Evolutionary conservation across 2,329 filamentous ascomycete genomes (phyloP).

Genomic region (Diaporthe citri): DNA sequence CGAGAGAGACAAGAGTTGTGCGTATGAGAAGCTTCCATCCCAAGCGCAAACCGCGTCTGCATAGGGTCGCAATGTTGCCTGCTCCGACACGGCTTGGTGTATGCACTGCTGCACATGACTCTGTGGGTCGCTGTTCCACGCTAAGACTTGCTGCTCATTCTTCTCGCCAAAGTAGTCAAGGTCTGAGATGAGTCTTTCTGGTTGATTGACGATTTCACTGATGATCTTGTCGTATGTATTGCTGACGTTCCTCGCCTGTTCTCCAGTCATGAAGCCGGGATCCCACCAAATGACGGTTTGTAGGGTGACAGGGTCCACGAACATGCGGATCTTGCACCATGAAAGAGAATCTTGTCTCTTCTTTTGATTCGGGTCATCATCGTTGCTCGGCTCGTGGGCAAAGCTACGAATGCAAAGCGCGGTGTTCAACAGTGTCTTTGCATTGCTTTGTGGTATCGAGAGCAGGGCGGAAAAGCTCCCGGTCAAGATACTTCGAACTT

Average conservation of each 20-base stretch:
- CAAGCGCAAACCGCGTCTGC: conserved; percentile 1
- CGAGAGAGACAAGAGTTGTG: background rate
- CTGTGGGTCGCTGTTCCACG: background rate
- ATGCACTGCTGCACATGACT: conserved; percentile 8
- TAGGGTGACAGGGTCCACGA: conserved; percentile 2
- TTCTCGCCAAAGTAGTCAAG: background rate
- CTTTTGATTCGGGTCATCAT: background rate
- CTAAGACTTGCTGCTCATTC: background rate
- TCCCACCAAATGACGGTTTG: background rate
- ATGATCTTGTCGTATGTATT: conserved; percentile 10
- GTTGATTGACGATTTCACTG: background rate
- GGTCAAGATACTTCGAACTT: background rate
- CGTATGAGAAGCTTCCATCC: conserved; percentile 15
- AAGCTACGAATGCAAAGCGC: background rate
- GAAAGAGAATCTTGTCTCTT: background rate
- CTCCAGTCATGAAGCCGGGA: background rate
- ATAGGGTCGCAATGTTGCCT: background rate
- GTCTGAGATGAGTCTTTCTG: background rate
- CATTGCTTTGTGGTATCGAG: background rate
- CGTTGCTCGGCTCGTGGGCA: conserved; percentile 1
- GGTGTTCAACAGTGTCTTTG: conserved; percentile 1
- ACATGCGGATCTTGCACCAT: conserved; percentile 11
- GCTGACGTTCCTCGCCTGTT: conserved; percentile 4
- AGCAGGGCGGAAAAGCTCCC: conserved; percentile 13
- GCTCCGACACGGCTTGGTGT: conserved; percentile 5